phyloP scores from a whole-genome alignment of 148 eudicot species.

The Pharnaceum exiguum region DNA sequence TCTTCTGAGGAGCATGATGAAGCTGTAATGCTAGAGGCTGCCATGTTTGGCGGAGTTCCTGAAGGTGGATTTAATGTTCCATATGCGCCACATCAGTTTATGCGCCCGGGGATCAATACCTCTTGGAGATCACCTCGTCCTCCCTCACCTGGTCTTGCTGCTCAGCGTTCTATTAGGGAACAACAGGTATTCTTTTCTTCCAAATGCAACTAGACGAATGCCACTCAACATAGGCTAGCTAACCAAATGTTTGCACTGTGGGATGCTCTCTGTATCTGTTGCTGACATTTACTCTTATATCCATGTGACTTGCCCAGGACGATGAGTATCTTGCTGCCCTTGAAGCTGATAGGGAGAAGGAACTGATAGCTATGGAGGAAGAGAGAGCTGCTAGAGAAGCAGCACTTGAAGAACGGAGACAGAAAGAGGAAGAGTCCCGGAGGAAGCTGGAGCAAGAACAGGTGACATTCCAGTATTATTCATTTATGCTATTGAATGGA shows the following conservation, averaged over 20 bases:
- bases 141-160: slow-evolving; percentile 78
- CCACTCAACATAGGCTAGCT: too few species aligned
- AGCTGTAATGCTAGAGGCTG: slow-evolving; percentile 99
- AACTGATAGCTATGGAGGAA: slow-evolving; percentile 61
- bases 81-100: slow-evolving; percentile 48
- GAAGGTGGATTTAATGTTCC: slow-evolving; percentile 55
- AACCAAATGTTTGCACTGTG: background rate
- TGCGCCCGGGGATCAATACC: slow-evolving; percentile 44
- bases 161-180: slow-evolving; percentile 84
- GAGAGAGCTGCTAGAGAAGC: slow-evolving; percentile 63
- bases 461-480: slow-evolving; percentile 35
- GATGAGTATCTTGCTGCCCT: slow-evolving; percentile 89
- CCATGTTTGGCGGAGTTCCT: slow-evolving; percentile 89
- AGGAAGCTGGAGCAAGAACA: slow-evolving; percentile 63
- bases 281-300: slow-evolving; percentile 5
- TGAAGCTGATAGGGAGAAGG: slow-evolving; percentile 95
- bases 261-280: background rate
- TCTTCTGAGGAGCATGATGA: slow-evolving; percentile 96
- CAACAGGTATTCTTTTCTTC: slow-evolving; percentile 57
- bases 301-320: slow-evolving; percentile 44
- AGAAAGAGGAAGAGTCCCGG: slow-evolving; percentile 59
- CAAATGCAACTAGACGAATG: too few species aligned
- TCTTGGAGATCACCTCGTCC: slow-evolving; percentile 60
- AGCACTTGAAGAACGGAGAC: slow-evolving; percentile 63
- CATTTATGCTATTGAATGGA: background rate